A percentile compares a stretch with the other conserved stretches of the same genome.
Evolutionary conservation across 148 eudicot species (phyloP).

Genomic region (Chenopodium suecicum): DNA sequence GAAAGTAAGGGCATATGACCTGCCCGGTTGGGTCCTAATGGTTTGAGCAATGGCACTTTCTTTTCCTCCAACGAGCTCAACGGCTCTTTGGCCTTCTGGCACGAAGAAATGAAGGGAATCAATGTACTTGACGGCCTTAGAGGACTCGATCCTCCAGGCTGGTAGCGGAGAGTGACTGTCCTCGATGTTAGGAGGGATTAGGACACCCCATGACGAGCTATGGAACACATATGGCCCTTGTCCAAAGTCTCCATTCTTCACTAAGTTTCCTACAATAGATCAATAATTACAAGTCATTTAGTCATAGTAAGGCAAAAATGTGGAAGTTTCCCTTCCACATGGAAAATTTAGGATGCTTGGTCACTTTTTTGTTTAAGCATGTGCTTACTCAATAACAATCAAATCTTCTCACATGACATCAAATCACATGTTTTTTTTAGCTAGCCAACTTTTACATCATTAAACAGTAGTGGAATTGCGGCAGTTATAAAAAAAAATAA

Average conservation of each 20-base stretch:
- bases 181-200: slow-evolving; percentile 48
- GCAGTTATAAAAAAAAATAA: no score
- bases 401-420: not conserved
- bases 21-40: slow-evolving; percentile 33
- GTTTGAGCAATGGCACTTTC: slow-evolving; percentile 46
- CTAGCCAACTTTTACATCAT: not conserved
- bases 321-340: slow-evolving; percentile 7
- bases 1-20: slow-evolving; percentile 38
- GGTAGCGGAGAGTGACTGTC: slow-evolving; percentile 51
- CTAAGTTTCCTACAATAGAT: slow-evolving; percentile 34
- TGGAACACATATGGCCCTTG: slow-evolving; percentile 50
- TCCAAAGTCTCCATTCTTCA: slow-evolving; percentile 53
- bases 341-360: not conserved
- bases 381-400: slow-evolving; percentile 1
- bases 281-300: not conserved
- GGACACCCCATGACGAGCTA: slow-evolving; percentile 40
- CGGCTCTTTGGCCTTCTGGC: slow-evolving; percentile 42
- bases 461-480: not conserved
- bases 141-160: slow-evolving; percentile 52
- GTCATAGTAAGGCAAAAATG: not conserved
- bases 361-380: not conserved
- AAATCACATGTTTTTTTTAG: not conserved
- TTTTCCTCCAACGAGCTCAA: slow-evolving; percentile 50
- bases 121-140: slow-evolving; percentile 49
- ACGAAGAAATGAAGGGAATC: slow-evolving; percentile 36